These are phyloP conservation scores for Candida namnaoensis DNA, from an alignment of 805 yeast species.

Conservation along the genomic window DNA sequence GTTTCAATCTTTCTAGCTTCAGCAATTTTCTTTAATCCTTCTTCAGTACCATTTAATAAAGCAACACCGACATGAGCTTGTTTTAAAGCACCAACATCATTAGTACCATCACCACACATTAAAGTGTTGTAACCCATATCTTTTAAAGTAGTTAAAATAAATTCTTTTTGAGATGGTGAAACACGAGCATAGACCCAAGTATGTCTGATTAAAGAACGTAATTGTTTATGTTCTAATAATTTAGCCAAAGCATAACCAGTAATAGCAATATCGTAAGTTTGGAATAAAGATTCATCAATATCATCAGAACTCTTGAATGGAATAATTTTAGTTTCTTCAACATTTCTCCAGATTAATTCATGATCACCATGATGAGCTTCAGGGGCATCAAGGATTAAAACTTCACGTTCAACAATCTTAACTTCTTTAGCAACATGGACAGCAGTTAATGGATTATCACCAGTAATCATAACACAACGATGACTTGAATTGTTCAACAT, in stretches of 20 bases:
- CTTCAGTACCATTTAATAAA: constrained; percentile 93
- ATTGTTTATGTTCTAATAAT: constrained; percentile 58
- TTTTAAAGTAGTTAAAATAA: constrained; percentile 74
- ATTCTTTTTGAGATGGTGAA: constrained; percentile 93
- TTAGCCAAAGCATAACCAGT: constrained; percentile 84
- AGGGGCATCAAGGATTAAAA: constrained; percentile 79
- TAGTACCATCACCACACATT: constrained; percentile 99
- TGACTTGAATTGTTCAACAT: constrained; percentile 95
- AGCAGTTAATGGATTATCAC: constrained; percentile 97
- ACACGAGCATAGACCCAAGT: constrained; percentile 98
- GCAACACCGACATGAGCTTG: constrained; percentile 99
- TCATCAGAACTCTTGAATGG: constrained; percentile 56
- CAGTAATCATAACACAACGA: constrained; percentile 96
- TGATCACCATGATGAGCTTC: constrained; percentile 55
- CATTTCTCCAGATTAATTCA: constrained; percentile 76
- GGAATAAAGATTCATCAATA: constrained; percentile 48
- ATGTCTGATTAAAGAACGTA: constrained; percentile 68
- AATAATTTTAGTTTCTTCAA: constrained; percentile 62
- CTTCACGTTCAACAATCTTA: constrained; percentile 74
- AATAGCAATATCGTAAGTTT: constrained; percentile 75
- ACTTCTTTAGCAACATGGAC: constrained; percentile 96
- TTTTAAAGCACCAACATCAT: constrained; percentile 97
- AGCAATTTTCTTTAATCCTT: constrained; percentile 79
- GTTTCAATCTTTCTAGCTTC: constrained; percentile 69
- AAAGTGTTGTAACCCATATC: constrained; percentile 85